Percentiles rank a stretch among this genome's conserved stretches.
These are phyloP conservation scores for Oldenlandia corymbosa DNA, from an alignment of 257 asterid species.

Conservation along the genomic window DNA sequence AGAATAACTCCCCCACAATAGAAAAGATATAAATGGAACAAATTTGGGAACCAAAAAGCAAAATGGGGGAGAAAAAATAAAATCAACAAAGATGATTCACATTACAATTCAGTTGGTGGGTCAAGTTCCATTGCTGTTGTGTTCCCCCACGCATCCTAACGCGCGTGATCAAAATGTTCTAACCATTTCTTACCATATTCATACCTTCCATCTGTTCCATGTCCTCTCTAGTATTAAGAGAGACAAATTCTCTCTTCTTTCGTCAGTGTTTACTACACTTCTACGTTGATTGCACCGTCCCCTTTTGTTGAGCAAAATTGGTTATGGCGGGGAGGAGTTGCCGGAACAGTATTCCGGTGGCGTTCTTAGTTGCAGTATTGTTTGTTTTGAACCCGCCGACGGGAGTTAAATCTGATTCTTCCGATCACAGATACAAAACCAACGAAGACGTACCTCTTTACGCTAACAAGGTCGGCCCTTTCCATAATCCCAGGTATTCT, in stretches of 20 bases:
- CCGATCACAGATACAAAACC: conserved; percentile 30
- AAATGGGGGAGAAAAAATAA: too few species aligned
- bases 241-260: neutral
- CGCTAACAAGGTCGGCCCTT: conserved; percentile 43
- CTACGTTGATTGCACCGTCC: neutral
- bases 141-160: neutral
- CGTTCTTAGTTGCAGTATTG: conserved; percentile 9
- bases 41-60: too few species aligned
- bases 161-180: conserved; percentile 1
- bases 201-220: neutral
- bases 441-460: conserved; percentile 33
- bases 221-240: neutral
- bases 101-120: neutral
- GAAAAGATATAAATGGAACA: too few species aligned
- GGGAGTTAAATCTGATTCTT: conserved; percentile 32
- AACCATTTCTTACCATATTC: neutral
- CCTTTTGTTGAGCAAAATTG: conserved; percentile 1
- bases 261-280: neutral
- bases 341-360: conserved; percentile 12
- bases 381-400: conserved; percentile 8
- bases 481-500: conserved; percentile 37
- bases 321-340: conserved; percentile 14
- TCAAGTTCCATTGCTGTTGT: conserved; percentile 11
- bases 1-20: too few species aligned
- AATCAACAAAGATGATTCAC: too few species aligned